Evolutionary conservation across 169 alveolate species (phyloP).

Genomic region (Cryptosporidium bovis): DNA sequence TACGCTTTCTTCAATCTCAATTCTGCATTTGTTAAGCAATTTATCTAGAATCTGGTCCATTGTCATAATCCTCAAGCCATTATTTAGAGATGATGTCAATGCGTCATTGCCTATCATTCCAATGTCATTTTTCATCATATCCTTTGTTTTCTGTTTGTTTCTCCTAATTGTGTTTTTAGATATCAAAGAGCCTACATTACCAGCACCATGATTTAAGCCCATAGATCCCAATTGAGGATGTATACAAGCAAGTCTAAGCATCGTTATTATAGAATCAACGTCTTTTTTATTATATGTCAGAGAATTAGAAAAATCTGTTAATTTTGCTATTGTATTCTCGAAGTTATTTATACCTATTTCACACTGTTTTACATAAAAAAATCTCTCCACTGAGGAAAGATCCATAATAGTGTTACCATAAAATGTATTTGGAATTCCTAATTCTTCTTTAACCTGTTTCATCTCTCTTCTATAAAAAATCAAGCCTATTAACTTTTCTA

Average conservation of each 20-base stretch:
- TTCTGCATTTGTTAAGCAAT: constrained; percentile 63
- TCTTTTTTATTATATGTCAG: constrained; percentile 32
- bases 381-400: constrained; percentile 76
- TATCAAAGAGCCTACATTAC: background rate
- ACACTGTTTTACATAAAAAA: constrained; percentile 78
- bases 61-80: constrained; percentile 64
- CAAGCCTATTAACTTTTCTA: constrained; percentile 26
- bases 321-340: background rate
- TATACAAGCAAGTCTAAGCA: constrained; percentile 78
- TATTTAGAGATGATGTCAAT: constrained; percentile 16
- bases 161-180: background rate
- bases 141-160: constrained; percentile 1
- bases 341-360: background rate
- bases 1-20: constrained; percentile 61
- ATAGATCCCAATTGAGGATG: constrained; percentile 80
- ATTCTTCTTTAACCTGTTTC: constrained; percentile 44
- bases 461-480: constrained; percentile 61
- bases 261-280: constrained; percentile 65
- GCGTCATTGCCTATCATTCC: background rate
- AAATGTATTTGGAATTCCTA: constrained; percentile 27
- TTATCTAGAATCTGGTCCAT: constrained; percentile 64
- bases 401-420: constrained; percentile 61
- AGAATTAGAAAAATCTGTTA: background rate
- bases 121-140: background rate
- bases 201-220: constrained; percentile 43